Evolutionary conservation across 108 stramenopile genomes (phyloP).

Genomic region (Stephanodiscus triporus): DNA sequence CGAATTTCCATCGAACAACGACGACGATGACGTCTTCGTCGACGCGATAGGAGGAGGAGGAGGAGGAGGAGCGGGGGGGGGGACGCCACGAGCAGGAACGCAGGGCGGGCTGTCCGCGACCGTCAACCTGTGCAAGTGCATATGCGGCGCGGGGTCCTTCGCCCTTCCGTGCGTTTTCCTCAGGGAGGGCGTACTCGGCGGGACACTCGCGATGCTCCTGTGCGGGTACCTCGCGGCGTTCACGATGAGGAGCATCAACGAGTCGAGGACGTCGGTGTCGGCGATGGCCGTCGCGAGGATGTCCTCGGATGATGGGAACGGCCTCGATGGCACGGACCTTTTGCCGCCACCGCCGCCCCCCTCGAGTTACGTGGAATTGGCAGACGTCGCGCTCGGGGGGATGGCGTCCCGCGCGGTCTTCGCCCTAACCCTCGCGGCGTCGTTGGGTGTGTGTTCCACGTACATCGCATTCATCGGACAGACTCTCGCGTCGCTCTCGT

Average conservation of each 20-base stretch:
- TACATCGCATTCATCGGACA: conserved; percentile 52
- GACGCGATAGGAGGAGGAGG: background rate
- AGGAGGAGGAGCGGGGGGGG: background rate
- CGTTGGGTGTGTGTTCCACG: conserved; percentile 51
- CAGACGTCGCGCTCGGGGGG: conserved; percentile 38
- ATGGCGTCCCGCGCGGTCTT: conserved; percentile 36
- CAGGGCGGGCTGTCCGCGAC: conserved; percentile 52
- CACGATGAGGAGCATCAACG: conserved; percentile 48
- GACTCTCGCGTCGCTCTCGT: conserved; percentile 37
- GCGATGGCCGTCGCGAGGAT: background rate
- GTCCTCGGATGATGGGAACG: background rate
- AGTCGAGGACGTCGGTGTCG: conserved; percentile 16
- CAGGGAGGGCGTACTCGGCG: conserved; percentile 56
- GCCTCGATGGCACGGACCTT: too few relatives aligned
- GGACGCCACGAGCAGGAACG: too few relatives aligned
- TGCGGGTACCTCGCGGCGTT: conserved; percentile 40
- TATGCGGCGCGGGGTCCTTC: conserved; percentile 59
- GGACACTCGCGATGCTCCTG: conserved; percentile 41
- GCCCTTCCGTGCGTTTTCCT: conserved; percentile 56
- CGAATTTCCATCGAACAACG: too few relatives aligned
- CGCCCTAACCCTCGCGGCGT: conserved; percentile 42
- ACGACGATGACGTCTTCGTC: conserved; percentile 28
- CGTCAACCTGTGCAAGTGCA: conserved; percentile 54
- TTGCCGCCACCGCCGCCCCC: conserved; percentile 10
- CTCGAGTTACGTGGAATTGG: conserved; percentile 42